Evolutionary conservation across 2,329 filamentous ascomycete species (phyloP).

Genomic region (Microdochium bolleyi): DNA sequence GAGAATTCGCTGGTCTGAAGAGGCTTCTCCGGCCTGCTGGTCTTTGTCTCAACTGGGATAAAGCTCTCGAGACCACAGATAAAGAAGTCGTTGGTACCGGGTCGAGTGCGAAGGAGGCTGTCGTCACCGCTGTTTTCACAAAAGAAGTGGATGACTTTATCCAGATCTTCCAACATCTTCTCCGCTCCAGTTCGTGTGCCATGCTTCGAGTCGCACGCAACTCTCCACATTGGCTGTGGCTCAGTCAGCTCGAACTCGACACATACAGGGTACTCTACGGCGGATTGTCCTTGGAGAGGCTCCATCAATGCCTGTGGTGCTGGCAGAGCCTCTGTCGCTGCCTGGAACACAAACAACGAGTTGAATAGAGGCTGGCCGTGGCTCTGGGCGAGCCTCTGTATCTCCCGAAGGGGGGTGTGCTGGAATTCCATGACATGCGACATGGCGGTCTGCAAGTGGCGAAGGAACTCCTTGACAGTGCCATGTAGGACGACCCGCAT

Average conservation of each 20-base stretch:
- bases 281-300: slow-evolving; percentile 55
- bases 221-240: slow-evolving; percentile 57
- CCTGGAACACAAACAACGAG: slow-evolving; percentile 48
- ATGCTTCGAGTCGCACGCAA: slow-evolving; percentile 57
- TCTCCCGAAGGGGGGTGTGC: slow-evolving; percentile 67
- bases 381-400: slow-evolving; percentile 41
- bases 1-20: not conserved
- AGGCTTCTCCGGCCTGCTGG: not conserved
- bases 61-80: slow-evolving; percentile 57
- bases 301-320: slow-evolving; percentile 36
- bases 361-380: slow-evolving; percentile 35
- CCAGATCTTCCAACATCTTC: slow-evolving; percentile 49
- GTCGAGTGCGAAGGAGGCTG: not conserved
- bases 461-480: slow-evolving; percentile 53
- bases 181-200: slow-evolving; percentile 36
- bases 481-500: slow-evolving; percentile 69
- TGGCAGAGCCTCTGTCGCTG: slow-evolving; percentile 18
- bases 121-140: not conserved
- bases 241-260: slow-evolving; percentile 65
- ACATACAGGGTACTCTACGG: slow-evolving; percentile 75
- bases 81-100: slow-evolving; percentile 36
- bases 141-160: slow-evolving; percentile 41
- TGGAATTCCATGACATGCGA: slow-evolving; percentile 61
- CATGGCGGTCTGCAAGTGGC: slow-evolving; percentile 66
- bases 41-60: slow-evolving; percentile 3